Conservation (phyloP, 2,329 filamentous ascomycete species). For the Plenodomus tracheiphilus region DNA sequence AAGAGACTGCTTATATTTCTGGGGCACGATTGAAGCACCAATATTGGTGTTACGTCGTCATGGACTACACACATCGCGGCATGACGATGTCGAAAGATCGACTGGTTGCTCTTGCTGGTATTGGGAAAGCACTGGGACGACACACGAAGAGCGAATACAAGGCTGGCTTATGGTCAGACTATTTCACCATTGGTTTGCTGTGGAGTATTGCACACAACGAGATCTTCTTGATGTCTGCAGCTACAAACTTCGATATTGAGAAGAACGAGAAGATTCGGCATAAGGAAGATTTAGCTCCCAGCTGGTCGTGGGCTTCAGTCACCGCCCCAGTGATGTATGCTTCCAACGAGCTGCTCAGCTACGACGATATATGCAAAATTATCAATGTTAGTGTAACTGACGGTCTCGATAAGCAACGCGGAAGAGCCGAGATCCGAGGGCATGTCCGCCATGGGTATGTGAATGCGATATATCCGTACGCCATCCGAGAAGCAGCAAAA, state of each 20-base stretch:
- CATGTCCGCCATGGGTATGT: slow-evolving; percentile 20
- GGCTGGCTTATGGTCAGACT: slow-evolving; percentile 20
- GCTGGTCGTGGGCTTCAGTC: slow-evolving; percentile 27
- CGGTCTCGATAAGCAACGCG: slow-evolving; percentile 7
- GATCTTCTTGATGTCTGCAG: slow-evolving; percentile 8
- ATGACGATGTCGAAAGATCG: slow-evolving; percentile 22
- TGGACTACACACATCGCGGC: slow-evolving; percentile 26
- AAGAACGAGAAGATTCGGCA: slow-evolving; percentile 16
- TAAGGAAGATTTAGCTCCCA: slow-evolving; percentile 14
- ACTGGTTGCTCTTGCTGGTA: slow-evolving; percentile 22
- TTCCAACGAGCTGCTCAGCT: slow-evolving; percentile 6
- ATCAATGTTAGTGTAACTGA: slow-evolving; percentile 8
- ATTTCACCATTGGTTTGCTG: slow-evolving; percentile 17
- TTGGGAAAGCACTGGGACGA: slow-evolving; percentile 14
- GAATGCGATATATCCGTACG: slow-evolving; percentile 22
- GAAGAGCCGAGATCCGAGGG: slow-evolving; percentile 12
- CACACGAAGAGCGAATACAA: slow-evolving; percentile 17
- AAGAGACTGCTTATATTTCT: neutral
- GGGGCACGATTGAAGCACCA: slow-evolving; percentile 7
- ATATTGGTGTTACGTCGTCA: slow-evolving; percentile 20
- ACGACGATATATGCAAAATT: slow-evolving; percentile 18
- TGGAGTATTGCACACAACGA: slow-evolving; percentile 17
- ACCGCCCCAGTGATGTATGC: slow-evolving; percentile 21
- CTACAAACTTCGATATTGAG: slow-evolving; percentile 13
- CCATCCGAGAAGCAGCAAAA: slow-evolving; percentile 15